Conservation (phyloP, 768 basidiomycete genomes). For the Boletus tomentosulus region DNA sequence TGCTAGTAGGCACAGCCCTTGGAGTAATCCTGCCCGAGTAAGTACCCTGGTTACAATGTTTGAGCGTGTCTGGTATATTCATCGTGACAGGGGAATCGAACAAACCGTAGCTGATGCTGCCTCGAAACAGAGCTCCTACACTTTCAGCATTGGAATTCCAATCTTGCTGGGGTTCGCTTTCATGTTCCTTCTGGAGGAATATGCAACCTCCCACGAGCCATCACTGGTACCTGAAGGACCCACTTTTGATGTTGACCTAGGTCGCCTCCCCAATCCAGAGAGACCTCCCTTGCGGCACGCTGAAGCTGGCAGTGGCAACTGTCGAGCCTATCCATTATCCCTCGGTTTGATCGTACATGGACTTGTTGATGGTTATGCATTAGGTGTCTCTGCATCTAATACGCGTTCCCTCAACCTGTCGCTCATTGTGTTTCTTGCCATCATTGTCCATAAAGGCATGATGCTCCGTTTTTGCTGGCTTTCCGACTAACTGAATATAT, state of each 20-base stretch:
- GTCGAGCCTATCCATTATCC: constrained; percentile 65
- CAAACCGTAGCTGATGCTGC: constrained; percentile 40
- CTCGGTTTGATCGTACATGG: constrained; percentile 86
- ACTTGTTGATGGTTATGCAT: constrained; percentile 86
- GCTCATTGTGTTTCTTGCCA: constrained; percentile 83
- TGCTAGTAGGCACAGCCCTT: constrained; percentile 85
- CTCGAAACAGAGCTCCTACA: constrained; percentile 37
- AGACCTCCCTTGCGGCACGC: constrained; percentile 5
- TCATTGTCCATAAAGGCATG: constrained; percentile 86
- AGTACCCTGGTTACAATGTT: constrained; percentile 30
- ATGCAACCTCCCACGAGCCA: constrained; percentile 50
- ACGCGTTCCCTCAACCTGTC: constrained; percentile 51
- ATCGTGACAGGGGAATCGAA: constrained; percentile 64
- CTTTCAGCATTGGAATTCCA: constrained; percentile 55
- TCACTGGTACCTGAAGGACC: constrained; percentile 11
- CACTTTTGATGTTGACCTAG: constrained; percentile 60
- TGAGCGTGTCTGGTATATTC: background rate
- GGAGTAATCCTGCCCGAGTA: constrained; percentile 94
- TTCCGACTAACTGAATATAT: constrained; percentile 7
- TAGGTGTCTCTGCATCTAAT: constrained; percentile 71
- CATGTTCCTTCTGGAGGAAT: constrained; percentile 64
- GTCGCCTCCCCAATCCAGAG: constrained; percentile 29
- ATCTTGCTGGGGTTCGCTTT: constrained; percentile 56
- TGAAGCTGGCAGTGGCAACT: constrained; percentile 23
- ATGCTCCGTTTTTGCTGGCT: background rate